These are phyloP conservation scores for Boletus reticulatus DNA, from an alignment of 768 basidiomycete species.

Conservation along the genomic window DNA sequence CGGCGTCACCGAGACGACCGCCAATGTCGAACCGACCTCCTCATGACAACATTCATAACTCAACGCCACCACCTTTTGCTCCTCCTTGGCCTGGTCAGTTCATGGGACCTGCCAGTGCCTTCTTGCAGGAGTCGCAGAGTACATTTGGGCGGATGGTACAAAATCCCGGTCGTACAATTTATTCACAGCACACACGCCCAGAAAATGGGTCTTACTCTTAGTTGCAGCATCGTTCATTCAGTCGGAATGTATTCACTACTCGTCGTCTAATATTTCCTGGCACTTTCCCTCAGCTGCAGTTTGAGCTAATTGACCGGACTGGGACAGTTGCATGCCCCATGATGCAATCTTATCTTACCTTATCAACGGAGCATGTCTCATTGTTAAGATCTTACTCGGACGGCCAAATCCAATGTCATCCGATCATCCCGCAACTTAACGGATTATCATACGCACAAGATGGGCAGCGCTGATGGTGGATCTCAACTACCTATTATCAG, in stretches of 20 bases:
- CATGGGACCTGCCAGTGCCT: constrained; percentile 50
- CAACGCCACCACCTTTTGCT: constrained; percentile 21
- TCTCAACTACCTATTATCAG: constrained; percentile 65
- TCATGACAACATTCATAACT: constrained; percentile 19
- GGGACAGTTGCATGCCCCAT: no score
- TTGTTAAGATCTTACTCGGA: not conserved
- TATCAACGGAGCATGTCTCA: constrained; percentile 3
- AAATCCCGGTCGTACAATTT: constrained; percentile 63
- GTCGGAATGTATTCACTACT: constrained; percentile 21
- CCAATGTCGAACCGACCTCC: constrained; percentile 13
- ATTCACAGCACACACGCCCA: constrained; percentile 47
- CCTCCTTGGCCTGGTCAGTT: constrained; percentile 37
- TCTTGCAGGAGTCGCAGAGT: constrained; percentile 42
- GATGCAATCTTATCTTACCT: constrained; percentile 19
- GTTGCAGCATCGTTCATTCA: constrained; percentile 8
- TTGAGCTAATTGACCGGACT: not conserved
- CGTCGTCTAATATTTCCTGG: constrained; percentile 17
- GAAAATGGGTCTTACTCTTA: constrained; percentile 32
- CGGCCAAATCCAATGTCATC: not conserved
- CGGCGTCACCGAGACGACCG: constrained; percentile 24
- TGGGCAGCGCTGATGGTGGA: constrained; percentile 6
- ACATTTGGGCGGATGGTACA: constrained; percentile 41
- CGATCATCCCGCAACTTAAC: not conserved
- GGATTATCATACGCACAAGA: not conserved
- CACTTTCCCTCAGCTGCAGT: not conserved